These are phyloP conservation scores for Lagenaria siceraria DNA, from an alignment of 306 rosid genomes.

Conservation along the genomic window DNA sequence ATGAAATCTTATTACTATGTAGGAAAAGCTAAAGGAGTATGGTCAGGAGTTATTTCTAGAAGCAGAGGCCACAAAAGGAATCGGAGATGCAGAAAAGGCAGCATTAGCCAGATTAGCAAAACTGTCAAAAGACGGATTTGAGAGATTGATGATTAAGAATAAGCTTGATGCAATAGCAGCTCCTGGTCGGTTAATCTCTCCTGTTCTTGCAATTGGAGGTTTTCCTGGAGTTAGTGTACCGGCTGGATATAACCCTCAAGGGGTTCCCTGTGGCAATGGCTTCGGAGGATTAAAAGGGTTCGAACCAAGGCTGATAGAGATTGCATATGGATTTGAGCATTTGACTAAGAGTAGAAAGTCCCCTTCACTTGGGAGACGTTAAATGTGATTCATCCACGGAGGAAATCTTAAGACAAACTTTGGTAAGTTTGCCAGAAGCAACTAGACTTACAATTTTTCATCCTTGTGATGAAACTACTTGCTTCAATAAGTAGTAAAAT, in stretches of 20 bases:
- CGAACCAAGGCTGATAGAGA: conserved; percentile 20
- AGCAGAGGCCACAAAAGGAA: conserved; percentile 31
- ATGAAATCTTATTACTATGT: neutral
- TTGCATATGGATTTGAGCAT: conserved; percentile 30
- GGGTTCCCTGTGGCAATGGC: conserved; percentile 17
- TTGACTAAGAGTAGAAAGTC: conserved; percentile 23
- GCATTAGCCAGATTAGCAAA: conserved; percentile 21
- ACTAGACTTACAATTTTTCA: neutral
- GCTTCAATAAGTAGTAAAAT: neutral
- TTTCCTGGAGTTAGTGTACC: conserved; percentile 28
- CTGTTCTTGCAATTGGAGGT: conserved; percentile 24
- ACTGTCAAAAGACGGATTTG: conserved; percentile 28
- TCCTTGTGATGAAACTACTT: neutral
- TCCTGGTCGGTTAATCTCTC: neutral
- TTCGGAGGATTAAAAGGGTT: conserved; percentile 26
- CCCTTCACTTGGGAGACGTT: neutral
- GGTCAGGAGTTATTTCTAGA: conserved; percentile 29
- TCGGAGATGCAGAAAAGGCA: conserved; percentile 19
- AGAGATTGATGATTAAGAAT: conserved; percentile 28
- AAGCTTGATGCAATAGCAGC: conserved; percentile 38
- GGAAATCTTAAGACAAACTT: neutral
- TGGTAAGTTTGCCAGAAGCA: neutral
- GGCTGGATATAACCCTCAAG: conserved; percentile 13
- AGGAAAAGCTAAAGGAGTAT: conserved; percentile 19
- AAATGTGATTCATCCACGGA: neutral